Conservation (phyloP, 1,284 basidiomycete genomes). For the Coniferiporia weirii region DNA sequence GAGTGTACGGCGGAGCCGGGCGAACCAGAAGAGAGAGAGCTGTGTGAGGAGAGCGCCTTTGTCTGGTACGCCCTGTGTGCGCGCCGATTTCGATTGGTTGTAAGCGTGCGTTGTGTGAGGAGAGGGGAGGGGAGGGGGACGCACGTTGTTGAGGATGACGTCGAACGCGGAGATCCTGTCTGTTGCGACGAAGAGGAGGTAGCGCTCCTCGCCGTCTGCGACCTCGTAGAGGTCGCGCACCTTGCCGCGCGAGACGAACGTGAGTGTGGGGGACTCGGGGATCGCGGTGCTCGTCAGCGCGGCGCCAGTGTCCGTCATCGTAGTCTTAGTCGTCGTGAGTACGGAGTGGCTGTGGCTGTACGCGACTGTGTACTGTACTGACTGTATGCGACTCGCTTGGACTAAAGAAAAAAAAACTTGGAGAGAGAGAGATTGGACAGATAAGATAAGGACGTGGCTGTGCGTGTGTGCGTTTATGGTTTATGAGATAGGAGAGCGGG, state of each 20-base stretch:
- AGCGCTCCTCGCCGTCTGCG: conserved; percentile 34
- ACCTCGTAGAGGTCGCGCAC: conserved; percentile 86
- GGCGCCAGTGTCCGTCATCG: not conserved
- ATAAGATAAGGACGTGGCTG: no score
- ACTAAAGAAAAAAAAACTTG: no score
- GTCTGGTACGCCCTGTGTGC: conserved; percentile 81
- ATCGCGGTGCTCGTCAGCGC: conserved; percentile 8
- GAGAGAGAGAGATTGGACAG: no score
- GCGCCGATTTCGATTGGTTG: no score
- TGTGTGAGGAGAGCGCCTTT: conserved; percentile 90
- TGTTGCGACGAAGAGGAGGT: conserved; percentile 89
- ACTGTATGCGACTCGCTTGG: no score
- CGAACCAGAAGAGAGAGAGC: conserved; percentile 95
- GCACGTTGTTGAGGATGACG: conserved; percentile 86
- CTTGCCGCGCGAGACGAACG: conserved; percentile 81
- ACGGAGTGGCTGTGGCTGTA: no score
- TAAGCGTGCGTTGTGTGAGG: no score
- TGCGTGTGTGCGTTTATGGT: no score
- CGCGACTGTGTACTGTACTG: no score
- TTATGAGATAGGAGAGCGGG: no score
- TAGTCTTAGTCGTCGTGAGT: no score
- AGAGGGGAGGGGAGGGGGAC: conserved; percentile 26
- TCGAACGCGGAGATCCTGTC: conserved; percentile 98
- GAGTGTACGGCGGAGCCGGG: conserved; percentile 71
- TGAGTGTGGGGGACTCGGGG: conserved; percentile 29